Percentiles rank a stretch among this genome's conserved stretches.
These are phyloP conservation scores for Antarctomyces pellizariae DNA, from an alignment of 495 filamentous ascomycete species.

Conservation along the genomic window DNA sequence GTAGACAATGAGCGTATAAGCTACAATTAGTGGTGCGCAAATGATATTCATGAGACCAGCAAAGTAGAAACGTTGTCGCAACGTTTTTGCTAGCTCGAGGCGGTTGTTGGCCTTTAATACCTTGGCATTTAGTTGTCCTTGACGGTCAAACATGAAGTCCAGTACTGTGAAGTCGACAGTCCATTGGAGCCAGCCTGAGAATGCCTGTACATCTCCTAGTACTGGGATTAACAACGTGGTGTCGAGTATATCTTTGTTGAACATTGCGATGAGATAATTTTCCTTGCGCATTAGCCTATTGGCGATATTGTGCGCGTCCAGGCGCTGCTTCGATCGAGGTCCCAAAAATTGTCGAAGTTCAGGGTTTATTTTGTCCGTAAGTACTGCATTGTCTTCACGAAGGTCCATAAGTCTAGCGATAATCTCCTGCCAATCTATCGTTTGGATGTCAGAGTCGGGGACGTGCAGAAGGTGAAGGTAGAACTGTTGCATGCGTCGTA, in stretches of 20 bases:
- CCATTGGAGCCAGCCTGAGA: conserved; percentile 68
- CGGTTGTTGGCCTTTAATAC: conserved; percentile 70
- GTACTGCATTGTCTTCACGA: conserved; percentile 67
- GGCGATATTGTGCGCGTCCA: conserved; percentile 93
- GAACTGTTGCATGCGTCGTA: conserved; percentile 69
- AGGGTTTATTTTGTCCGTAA: conserved; percentile 34
- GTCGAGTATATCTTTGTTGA: conserved; percentile 90
- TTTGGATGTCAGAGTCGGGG: conserved; percentile 83
- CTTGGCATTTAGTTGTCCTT: conserved; percentile 57
- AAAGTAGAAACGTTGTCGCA: conserved; percentile 56
- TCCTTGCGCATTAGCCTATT: conserved; percentile 92
- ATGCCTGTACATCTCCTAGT: conserved; percentile 48
- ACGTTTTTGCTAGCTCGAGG: conserved; percentile 44
- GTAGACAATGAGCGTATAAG: conserved; percentile 65
- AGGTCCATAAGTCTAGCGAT: conserved; percentile 74
- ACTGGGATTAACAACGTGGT: conserved; percentile 72
- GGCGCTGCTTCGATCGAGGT: conserved; percentile 76
- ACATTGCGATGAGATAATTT: conserved; percentile 85
- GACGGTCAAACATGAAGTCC: conserved; percentile 80
- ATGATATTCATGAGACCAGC: conserved; percentile 70
- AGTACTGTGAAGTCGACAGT: conserved; percentile 70
- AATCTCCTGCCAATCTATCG: conserved; percentile 85
- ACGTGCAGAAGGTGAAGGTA: conserved; percentile 69
- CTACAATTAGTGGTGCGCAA: conserved; percentile 58
- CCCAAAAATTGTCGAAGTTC: conserved; percentile 41